Evolutionary conservation across 768 basidiomycete genomes (phyloP).

Genomic region (Coprinopsis strossmayeri): DNA sequence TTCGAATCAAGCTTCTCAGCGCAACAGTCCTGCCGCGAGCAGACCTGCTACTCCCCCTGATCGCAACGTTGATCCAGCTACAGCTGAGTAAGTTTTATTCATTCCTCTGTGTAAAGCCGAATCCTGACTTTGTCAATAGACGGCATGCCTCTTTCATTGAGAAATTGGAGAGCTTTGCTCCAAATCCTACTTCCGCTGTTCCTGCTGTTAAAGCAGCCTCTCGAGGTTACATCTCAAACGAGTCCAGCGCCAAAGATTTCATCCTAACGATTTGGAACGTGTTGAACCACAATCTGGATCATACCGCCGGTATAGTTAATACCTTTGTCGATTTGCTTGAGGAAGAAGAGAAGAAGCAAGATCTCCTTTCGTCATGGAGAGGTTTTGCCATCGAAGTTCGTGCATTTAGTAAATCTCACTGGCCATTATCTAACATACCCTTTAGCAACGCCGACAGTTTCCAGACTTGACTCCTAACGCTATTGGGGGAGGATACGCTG

Average conservation of each 20-base stretch:
- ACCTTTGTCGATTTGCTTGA: conserved; percentile 72
- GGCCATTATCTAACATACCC: neutral
- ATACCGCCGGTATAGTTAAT: conserved; percentile 68
- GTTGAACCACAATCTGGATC: conserved; percentile 47
- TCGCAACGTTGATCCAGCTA: conserved; percentile 46
- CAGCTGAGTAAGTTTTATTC: conserved; percentile 40
- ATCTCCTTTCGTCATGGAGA: conserved; percentile 72
- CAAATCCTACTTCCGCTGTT: conserved; percentile 51
- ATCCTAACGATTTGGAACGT: conserved; percentile 84
- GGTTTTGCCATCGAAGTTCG: conserved; percentile 76
- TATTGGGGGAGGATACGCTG: conserved; percentile 64
- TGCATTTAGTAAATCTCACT: conserved; percentile 2
- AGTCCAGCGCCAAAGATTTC: conserved; percentile 77
- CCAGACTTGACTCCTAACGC: conserved; percentile 64
- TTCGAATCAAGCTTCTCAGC: conserved; percentile 20
- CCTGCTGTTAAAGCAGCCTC: conserved; percentile 68
- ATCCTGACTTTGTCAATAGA: conserved; percentile 29
- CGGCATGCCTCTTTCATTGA: conserved; percentile 58
- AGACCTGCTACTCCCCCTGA: conserved; percentile 34
- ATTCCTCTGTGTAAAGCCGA: conserved; percentile 1
- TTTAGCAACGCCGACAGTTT: conserved; percentile 78
- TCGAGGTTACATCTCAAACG: conserved; percentile 69
- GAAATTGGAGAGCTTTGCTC: conserved; percentile 53
- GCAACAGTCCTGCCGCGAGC: conserved; percentile 21
- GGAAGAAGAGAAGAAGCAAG: conserved; percentile 78